Base-by-base conservation (phyloP, 352 stramenopile species). In the Phytophthora tubulina region DNA sequence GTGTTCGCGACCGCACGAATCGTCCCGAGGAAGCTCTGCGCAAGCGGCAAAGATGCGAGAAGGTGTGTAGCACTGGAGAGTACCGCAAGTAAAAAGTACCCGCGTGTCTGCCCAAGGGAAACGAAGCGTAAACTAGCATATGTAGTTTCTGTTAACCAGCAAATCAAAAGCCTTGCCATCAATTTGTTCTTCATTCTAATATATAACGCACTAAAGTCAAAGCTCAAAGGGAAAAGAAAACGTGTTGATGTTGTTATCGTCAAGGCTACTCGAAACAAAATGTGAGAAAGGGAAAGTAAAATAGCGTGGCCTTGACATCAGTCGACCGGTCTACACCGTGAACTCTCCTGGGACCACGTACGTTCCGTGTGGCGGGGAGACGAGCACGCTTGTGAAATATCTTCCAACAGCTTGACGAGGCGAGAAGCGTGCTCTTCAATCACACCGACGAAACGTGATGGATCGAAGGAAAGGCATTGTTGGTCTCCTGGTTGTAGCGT, bases 401-500 rank as follows among this genome's bases (percentile, higher is more conserved):
- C 61, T 8, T 68, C 49, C 1, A 69, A 31, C 0, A 61, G 41
- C 6, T 10, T n/a, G 4, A 69, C 51, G 17, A 1, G 1, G 21
- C 21, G 21, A 21, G 21, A 21, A 21, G 21, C 21, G 21, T 21
- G 21, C 21, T 21, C 21, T 21, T 21, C 0, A 21, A 21, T 21
- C 21, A 21, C 21, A 1, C 21, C 21, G 21, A 21, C 21, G 21
- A 21, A 21, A 21, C 21, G 21, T 21, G 21, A 21, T 21, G 21
- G 21, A 21, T 21, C 21, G 21, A 21, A 21, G 21, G 21, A 21
- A 80, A 79, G 1, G 17, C 48, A 2, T 13, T 42, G 21, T 76
- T 76, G 14, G 76, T 33, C 32, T 73, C 63, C 0, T 48, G 51
- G 32, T 76, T 73, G 52, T 70, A 73, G 9, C 67, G 38, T 46